Base-by-base conservation (phyloP, 306 rosid species). In the Lathyrus sativus region DNA sequence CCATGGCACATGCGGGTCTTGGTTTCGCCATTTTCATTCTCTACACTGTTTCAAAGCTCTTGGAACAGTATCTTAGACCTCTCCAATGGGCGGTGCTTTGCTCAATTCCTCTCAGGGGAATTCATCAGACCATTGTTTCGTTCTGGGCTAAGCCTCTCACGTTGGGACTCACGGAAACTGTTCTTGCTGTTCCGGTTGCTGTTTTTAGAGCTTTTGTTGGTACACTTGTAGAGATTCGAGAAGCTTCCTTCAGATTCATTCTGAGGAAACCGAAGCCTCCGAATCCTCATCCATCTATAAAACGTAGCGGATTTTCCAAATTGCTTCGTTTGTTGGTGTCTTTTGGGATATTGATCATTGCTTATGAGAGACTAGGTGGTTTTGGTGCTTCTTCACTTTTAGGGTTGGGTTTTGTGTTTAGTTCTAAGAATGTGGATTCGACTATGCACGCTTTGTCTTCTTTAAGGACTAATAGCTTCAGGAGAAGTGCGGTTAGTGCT, bases 31-130 rank as follows among this genome's bases (percentile, higher is more conserved):
- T 93, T 37, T 85, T 93, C 76, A 71, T 84, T 41, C 71, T 90
- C 38, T 93, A 80, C 79, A 61, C 88, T 28, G 85, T 87, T 9
- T 68, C 84, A 4, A 91, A 87, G 77, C 89, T 93, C 6, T 79
- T 93, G 26, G 97, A 90, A n/a, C 82, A 63, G 31, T 93, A 90
- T 56, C 80, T 93, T 19, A 73, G 95, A 38, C 97, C 99, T 9
- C 79, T 93, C n/a, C 97, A 79, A 15, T 93, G 99, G 99, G 99
- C 96, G 1, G 89, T 90, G 48, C 75, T 93, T 0, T 93, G 97
- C 65, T 93, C 99, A 6, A 88, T 93, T 14, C 99, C 99, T 15
- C 84, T 93, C 4, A 76, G 99, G 14, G 88, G 90, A 1, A 82
- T 93, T 74, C 97, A 93, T 18, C 82, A 84, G 59, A 68, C 96